A percentile compares a stretch with the other conserved stretches of the same genome.
phyloP scores from a whole-genome alignment of 2,329 filamentous ascomycete species.

The Xylaria sp. region DNA sequence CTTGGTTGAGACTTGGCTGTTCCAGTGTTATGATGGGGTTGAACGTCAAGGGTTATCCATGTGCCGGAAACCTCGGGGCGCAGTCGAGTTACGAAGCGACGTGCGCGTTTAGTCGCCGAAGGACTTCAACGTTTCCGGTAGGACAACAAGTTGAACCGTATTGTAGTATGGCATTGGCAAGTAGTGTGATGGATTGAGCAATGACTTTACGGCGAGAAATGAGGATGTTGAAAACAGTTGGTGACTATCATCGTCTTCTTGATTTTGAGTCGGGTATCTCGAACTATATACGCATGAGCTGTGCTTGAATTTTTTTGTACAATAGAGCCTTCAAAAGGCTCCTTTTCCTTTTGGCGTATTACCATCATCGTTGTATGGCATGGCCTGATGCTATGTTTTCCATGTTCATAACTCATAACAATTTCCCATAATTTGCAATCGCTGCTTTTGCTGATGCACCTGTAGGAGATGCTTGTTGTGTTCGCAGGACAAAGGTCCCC shows the following conservation, averaged over 20 bases:
- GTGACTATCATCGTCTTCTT: slow-evolving; percentile 21
- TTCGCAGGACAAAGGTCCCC: not conserved
- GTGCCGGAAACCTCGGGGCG: not conserved
- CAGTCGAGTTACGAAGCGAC: not conserved
- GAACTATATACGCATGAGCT: slow-evolving; percentile 34
- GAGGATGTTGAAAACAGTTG: not conserved
- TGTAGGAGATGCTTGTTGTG: not conserved
- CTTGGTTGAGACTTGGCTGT: not conserved
- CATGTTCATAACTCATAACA: slow-evolving; percentile 14
- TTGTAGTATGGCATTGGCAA: not conserved
- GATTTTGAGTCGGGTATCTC: slow-evolving; percentile 37
- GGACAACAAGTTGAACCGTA: not conserved
- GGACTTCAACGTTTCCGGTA: not conserved
- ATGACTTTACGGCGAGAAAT: not conserved
- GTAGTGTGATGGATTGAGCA: not conserved
- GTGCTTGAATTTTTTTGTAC: slow-evolving; percentile 19
- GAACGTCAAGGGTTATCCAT: not conserved
- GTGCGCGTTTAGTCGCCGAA: not conserved
- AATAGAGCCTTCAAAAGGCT: not conserved
- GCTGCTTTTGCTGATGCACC: slow-evolving; percentile 6
- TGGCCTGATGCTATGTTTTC: not conserved
- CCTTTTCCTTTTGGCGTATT: not conserved
- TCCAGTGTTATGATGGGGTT: not conserved
- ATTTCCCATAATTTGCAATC: slow-evolving; percentile 17
- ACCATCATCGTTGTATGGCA: not conserved